These are phyloP conservation scores for Grosmannia penicillata DNA, from an alignment of 2,329 filamentous ascomycete species.

Conservation along the genomic window DNA sequence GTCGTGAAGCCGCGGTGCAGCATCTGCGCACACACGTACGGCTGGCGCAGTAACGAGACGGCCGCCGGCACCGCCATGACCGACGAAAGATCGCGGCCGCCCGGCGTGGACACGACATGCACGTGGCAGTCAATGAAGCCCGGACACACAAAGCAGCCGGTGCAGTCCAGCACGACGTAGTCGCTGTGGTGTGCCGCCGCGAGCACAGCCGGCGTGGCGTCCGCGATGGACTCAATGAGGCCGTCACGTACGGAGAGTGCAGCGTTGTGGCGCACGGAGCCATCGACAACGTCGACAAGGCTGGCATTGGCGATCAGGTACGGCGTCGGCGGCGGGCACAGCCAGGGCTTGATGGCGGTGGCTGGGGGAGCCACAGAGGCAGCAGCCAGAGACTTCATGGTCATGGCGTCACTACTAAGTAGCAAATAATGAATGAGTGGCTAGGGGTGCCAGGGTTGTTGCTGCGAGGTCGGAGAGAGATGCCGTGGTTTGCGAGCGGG, in stretches of 20 bases:
- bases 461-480: too few relatives aligned
- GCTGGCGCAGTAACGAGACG: conserved; percentile 22
- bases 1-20: conserved; percentile 36
- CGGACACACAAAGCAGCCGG: not conserved
- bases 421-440: too few relatives aligned
- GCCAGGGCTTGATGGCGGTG: conserved; percentile 13
- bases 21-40: conserved; percentile 29
- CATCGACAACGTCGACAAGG: conserved; percentile 12
- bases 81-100: conserved; percentile 8
- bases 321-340: conserved; percentile 8
- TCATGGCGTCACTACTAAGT: too few relatives aligned
- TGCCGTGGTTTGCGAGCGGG: too few relatives aligned
- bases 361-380: too few relatives aligned
- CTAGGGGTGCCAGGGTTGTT: too few relatives aligned
- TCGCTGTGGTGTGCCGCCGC: not conserved
- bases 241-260: conserved; percentile 11
- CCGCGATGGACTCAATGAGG: conserved; percentile 6
- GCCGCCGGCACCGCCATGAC: not conserved
- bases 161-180: conserved; percentile 3
- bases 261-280: conserved; percentile 6
- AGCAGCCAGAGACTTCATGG: too few relatives aligned
- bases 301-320: conserved; percentile 13
- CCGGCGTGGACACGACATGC: conserved; percentile 13
- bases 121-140: conserved; percentile 8
- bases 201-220: not conserved